Evolutionary conservation across 371 early-diverging fungal species (phyloP).

Genomic region (Mortierella sp.): DNA sequence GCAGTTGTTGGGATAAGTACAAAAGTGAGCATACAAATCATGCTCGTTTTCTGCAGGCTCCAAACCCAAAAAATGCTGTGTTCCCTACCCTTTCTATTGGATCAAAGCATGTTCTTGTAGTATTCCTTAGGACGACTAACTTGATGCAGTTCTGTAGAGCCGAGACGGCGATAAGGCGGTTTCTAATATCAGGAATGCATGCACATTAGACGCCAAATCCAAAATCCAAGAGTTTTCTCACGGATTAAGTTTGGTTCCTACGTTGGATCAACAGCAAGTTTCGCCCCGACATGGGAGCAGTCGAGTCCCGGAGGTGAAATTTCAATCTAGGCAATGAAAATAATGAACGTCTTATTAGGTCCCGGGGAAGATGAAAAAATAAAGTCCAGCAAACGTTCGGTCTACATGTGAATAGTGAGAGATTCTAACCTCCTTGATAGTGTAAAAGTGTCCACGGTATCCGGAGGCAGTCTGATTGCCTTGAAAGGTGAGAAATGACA

Average conservation of each 20-base stretch:
- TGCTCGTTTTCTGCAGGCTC: no score
- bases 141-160: constrained; percentile 35
- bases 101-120: constrained; percentile 32
- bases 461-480: neutral
- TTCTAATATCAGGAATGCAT: neutral
- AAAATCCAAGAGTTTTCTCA: neutral
- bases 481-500: constrained; percentile 44
- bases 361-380: no score
- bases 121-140: constrained; percentile 24
- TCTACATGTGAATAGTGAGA: neutral
- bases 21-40: neutral
- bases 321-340: constrained; percentile 13
- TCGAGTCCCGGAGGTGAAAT: constrained; percentile 36
- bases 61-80: neutral
- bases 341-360: neutral
- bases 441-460: constrained; percentile 18
- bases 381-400: neutral
- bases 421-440: constrained; percentile 30
- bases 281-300: constrained; percentile 19
- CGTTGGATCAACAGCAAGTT: constrained; percentile 40
- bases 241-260: constrained; percentile 4
- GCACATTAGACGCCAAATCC: neutral
- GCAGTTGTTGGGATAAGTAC: neutral
- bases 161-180: constrained; percentile 33
- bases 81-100: constrained; percentile 32